A percentile compares a stretch with the other conserved stretches of the same genome.
Conservation (phyloP, 345 rosid genomes). For the Populus euphratica region DNA sequence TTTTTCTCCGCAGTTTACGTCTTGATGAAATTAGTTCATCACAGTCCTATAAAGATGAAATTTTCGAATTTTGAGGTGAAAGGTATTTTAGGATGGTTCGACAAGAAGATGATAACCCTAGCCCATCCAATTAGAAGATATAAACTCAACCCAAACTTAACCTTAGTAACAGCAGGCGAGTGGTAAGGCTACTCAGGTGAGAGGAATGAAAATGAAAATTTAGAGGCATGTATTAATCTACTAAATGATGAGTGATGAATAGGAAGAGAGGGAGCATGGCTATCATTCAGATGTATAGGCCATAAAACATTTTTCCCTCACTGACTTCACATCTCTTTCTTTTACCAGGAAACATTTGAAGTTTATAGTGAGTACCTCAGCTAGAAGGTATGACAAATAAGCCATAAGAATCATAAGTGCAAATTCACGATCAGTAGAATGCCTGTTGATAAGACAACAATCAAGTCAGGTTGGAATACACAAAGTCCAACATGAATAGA, state of each 20-base stretch:
- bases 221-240: too few relatives aligned
- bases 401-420: slow-evolving; percentile 71
- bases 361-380: slow-evolving; percentile 45
- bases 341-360: not conserved
- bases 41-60: not conserved
- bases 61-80: not conserved
- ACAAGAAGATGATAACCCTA: not conserved
- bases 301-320: not conserved
- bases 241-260: not conserved
- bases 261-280: not conserved
- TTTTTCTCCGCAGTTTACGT: not conserved
- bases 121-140: not conserved
- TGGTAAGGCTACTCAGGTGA: too few relatives aligned
- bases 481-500: not conserved
- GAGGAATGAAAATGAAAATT: too few relatives aligned
- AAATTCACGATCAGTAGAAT: slow-evolving; percentile 68
- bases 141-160: too few relatives aligned
- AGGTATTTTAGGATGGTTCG: not conserved
- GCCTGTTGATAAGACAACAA: slow-evolving; percentile 36
- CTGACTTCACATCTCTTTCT: too few relatives aligned
- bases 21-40: not conserved
- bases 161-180: too few relatives aligned
- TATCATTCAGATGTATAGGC: not conserved
- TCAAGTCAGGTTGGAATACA: not conserved
- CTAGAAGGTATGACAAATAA: slow-evolving; percentile 59